Percentiles rank a stretch among this genome's conserved stretches.
These are phyloP conservation scores for Yueomyces sp. DNA, from an alignment of 805 yeast genomes.

Conservation along the genomic window DNA sequence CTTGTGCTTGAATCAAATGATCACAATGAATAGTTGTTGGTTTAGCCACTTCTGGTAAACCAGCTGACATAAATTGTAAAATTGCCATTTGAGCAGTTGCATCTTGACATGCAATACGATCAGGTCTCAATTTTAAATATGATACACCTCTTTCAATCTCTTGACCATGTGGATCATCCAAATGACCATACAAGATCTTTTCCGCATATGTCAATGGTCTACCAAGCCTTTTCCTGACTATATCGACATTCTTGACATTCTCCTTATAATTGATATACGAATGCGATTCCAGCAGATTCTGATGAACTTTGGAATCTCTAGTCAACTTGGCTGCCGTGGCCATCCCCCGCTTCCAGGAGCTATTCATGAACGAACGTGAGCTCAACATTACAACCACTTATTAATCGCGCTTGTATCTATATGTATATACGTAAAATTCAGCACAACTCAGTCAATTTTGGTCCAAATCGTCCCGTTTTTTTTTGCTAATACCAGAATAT, in stretches of 20 bases:
- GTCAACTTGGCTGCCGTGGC: conserved; percentile 31
- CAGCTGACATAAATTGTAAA: conserved; percentile 92
- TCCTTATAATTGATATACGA: conserved; percentile 87
- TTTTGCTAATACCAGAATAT: too few species aligned
- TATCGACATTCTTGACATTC: conserved; percentile 75
- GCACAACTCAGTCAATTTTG: too few species aligned
- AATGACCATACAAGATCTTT: conserved; percentile 87
- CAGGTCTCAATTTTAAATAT: conserved; percentile 90
- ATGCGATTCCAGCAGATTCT: conserved; percentile 68
- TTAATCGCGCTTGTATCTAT: background rate
- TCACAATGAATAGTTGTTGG: conserved; percentile 97
- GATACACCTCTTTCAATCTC: conserved; percentile 77
- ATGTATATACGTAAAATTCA: too few species aligned
- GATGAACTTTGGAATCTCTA: conserved; percentile 63
- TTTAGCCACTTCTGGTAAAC: conserved; percentile 79
- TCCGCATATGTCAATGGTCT: conserved; percentile 94
- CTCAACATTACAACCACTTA: conserved; percentile 16
- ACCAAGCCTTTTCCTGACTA: conserved; percentile 66
- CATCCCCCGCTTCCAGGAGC: conserved; percentile 24
- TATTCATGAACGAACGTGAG: conserved; percentile 19
- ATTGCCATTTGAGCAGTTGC: conserved; percentile 99
- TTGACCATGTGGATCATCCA: conserved; percentile 84
- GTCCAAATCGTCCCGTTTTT: too few species aligned
- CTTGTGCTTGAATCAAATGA: conserved; percentile 91
- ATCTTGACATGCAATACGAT: conserved; percentile 97